phyloP scores from a whole-genome alignment of 495 filamentous ascomycete genomes.

The Hyaloscypha finlandica region DNA sequence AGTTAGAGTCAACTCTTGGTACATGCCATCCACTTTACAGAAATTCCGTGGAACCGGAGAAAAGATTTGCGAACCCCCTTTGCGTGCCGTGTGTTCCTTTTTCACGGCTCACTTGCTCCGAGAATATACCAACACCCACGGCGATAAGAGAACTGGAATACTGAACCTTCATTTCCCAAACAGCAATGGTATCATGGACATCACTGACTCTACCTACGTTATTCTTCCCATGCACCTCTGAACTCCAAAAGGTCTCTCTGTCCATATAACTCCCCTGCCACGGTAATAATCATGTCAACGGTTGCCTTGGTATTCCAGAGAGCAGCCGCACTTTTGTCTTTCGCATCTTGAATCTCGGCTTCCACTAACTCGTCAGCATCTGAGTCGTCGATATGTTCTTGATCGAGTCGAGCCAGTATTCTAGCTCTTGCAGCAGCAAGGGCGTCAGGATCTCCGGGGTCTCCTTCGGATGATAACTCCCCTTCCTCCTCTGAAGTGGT shows the following conservation, averaged over 20 bases:
- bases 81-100: neutral
- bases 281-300: conserved; percentile 88
- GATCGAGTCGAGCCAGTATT: conserved; percentile 43
- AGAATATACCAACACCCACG: neutral
- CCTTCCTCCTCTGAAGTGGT: neutral
- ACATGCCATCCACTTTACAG: neutral
- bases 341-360: neutral
- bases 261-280: conserved; percentile 88
- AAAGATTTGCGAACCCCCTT: neutral
- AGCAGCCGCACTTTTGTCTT: conserved; percentile 25
- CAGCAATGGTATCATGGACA: neutral
- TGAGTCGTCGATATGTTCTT: conserved; percentile 22
- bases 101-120: neutral
- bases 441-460: conserved; percentile 14
- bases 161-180: neutral
- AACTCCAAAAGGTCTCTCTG: conserved; percentile 83
- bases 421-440: conserved; percentile 29
- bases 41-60: neutral
- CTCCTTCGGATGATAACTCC: neutral
- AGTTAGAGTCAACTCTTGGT: neutral
- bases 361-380: conserved; percentile 12
- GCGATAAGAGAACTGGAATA: neutral
- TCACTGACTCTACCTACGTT: conserved; percentile 13
- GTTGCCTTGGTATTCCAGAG: conserved; percentile 55
- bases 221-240: conserved; percentile 45